These are phyloP conservation scores for Grosmannia serpens DNA, from an alignment of 2,329 filamentous ascomycete genomes.

Conservation along the genomic window DNA sequence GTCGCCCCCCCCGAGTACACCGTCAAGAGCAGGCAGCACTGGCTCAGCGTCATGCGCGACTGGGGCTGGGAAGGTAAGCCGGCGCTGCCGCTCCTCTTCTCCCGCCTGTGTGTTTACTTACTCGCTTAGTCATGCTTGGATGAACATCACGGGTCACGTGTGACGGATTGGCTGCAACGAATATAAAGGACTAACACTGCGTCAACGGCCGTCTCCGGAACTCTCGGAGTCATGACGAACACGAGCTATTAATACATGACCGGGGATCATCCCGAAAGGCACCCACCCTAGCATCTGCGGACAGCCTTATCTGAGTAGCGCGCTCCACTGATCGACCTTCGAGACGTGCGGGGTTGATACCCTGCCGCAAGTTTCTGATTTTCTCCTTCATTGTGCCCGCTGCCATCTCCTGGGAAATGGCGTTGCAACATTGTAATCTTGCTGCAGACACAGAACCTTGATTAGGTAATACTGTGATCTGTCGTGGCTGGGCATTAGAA, in stretches of 20 bases:
- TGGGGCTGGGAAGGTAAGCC: conserved; percentile 6
- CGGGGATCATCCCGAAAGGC: neutral
- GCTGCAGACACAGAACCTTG: too few relatives aligned
- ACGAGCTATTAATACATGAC: neutral
- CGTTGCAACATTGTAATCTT: too few relatives aligned
- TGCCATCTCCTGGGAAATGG: too few relatives aligned
- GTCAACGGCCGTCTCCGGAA: too few relatives aligned
- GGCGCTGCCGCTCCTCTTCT: neutral
- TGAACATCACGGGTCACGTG: neutral
- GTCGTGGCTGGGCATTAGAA: too few relatives aligned
- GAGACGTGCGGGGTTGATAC: neutral
- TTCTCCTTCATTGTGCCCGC: too few relatives aligned
- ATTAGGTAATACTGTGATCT: too few relatives aligned
- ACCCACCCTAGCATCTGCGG: neutral
- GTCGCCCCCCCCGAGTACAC: neutral
- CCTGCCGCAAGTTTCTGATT: too few relatives aligned
- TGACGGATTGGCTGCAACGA: too few relatives aligned
- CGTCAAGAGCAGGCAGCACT: conserved; percentile 1
- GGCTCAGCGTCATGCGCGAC: conserved; percentile 4
- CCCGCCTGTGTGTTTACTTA: neutral
- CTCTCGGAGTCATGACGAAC: too few relatives aligned
- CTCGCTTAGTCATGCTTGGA: neutral
- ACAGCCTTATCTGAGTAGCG: neutral
- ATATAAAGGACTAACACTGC: too few relatives aligned
- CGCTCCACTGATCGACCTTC: neutral